These are phyloP conservation scores for Saccharum hybrid DNA, from an alignment of 202 grass and related monocot species.

Conservation along the genomic window DNA sequence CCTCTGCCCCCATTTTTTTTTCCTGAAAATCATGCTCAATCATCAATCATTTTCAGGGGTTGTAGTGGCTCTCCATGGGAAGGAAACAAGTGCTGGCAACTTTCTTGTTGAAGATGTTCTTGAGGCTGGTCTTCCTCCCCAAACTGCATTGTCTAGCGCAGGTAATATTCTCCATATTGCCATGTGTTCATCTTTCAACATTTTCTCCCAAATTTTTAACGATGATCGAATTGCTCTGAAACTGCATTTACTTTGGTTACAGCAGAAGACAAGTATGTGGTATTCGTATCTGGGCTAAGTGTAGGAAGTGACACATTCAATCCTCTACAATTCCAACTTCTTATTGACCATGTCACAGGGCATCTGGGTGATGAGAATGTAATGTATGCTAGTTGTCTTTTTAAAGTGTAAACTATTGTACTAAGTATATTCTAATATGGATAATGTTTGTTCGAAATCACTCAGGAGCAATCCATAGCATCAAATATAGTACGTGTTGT, in stretches of 20 bases:
- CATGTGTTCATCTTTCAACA: neutral
- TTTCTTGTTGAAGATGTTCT: constrained; percentile 93
- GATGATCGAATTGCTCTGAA: neutral
- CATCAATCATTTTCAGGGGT: constrained; percentile 51
- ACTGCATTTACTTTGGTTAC: constrained; percentile 43
- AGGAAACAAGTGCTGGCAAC: constrained; percentile 90
- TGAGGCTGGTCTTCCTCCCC: constrained; percentile 86
- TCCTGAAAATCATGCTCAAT: constrained; percentile 18
- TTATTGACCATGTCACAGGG: constrained; percentile 93
- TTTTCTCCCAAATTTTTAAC: neutral
- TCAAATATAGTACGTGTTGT: constrained; percentile 81
- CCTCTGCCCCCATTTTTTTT: neutral
- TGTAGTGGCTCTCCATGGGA: constrained; percentile 84
- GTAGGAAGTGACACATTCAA: constrained; percentile 76
- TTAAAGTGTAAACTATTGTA: constrained; percentile 34
- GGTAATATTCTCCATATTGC: constrained; percentile 53
- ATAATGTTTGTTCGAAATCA: constrained; percentile 18
- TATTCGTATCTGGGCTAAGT: constrained; percentile 83
- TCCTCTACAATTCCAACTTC: constrained; percentile 98
- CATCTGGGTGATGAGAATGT: constrained; percentile 98
- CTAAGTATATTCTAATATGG: constrained; percentile 21
- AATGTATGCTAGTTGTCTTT: constrained; percentile 61
- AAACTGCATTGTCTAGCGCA: constrained; percentile 54
- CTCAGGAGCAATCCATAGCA: constrained; percentile 88
- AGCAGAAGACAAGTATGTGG: constrained; percentile 95